phyloP scores from a whole-genome alignment of 768 basidiomycete species.

The Auriscalpium microsporum region DNA sequence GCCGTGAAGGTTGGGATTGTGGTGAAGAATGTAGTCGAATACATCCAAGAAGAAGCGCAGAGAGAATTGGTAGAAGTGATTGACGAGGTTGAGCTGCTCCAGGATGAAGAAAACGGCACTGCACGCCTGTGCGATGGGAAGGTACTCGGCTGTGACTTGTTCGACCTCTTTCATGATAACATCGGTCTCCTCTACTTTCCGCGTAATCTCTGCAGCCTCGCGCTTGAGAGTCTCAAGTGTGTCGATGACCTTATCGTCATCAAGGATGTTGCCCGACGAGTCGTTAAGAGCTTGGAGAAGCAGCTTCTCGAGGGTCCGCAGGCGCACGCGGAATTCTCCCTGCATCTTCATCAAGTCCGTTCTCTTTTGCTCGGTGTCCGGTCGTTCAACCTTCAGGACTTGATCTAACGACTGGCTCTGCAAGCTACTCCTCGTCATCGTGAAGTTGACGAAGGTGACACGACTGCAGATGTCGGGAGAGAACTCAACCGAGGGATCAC shows the following conservation, averaged over 20 bases:
- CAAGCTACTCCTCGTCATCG: constrained; percentile 97
- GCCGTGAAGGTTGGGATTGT: constrained; percentile 82
- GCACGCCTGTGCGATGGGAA: constrained; percentile 91
- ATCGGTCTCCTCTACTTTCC: constrained; percentile 95
- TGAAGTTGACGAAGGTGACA: constrained; percentile 93
- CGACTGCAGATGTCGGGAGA: constrained; percentile 98
- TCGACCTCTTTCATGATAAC: constrained; percentile 94
- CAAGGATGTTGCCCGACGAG: constrained; percentile 92
- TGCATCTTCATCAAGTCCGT: constrained; percentile 98
- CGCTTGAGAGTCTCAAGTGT: constrained; percentile 93
- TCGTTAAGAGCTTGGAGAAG: constrained; percentile 94
- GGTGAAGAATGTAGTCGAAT: constrained; percentile 89
- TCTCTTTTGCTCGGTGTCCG: constrained; percentile 91
- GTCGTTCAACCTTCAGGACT: constrained; percentile 93
- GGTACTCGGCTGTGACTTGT: constrained; percentile 88
- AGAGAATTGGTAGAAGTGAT: constrained; percentile 99
- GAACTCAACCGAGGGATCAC: constrained; percentile 96
- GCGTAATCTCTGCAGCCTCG: constrained; percentile 93
- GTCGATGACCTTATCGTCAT: constrained; percentile 97
- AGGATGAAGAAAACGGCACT: constrained; percentile 95
- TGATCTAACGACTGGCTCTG: constrained; percentile 98
- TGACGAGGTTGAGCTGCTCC: constrained; percentile 87
- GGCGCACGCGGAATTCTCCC: constrained; percentile 91
- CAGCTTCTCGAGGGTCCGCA: constrained; percentile 87
- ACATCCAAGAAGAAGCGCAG: constrained; percentile 97